Evolutionary conservation across 805 yeast genomes (phyloP).

Genomic region (Priceomyces fermenticarens): DNA sequence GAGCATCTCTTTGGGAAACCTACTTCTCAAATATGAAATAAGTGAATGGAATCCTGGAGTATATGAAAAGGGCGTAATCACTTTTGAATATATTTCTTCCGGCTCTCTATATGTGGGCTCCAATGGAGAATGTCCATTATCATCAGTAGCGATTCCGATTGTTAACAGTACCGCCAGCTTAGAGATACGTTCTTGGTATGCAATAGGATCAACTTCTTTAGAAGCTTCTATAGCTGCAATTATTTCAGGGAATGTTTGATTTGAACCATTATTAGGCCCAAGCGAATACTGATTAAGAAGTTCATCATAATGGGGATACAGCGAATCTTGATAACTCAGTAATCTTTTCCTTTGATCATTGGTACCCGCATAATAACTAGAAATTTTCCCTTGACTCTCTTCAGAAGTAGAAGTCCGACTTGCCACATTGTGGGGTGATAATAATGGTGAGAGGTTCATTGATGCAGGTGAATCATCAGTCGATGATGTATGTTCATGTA

Average conservation of each 20-base stretch:
- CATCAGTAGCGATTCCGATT: slow-evolving; percentile 43
- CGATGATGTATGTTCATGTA: slow-evolving; percentile 30
- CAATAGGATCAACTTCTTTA: slow-evolving; percentile 38
- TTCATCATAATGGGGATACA: slow-evolving; percentile 50
- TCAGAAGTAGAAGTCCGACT: slow-evolving; percentile 6
- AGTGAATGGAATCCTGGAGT: slow-evolving; percentile 88
- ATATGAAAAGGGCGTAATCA: slow-evolving; percentile 76
- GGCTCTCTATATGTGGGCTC: slow-evolving; percentile 50
- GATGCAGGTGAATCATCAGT: slow-evolving; percentile 40
- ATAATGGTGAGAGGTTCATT: slow-evolving; percentile 30
- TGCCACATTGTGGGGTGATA: slow-evolving; percentile 27
- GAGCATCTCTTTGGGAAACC: slow-evolving; percentile 69
- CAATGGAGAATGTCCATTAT: slow-evolving; percentile 19
- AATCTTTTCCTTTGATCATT: not conserved
- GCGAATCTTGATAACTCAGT: slow-evolving; percentile 14
- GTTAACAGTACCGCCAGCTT: slow-evolving; percentile 46
- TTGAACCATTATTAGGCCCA: slow-evolving; percentile 47
- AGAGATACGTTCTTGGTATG: slow-evolving; percentile 35
- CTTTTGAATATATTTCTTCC: slow-evolving; percentile 74
- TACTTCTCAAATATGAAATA: slow-evolving; percentile 63
- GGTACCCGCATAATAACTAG: slow-evolving; percentile 8
- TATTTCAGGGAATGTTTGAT: slow-evolving; percentile 59
- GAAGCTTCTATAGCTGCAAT: slow-evolving; percentile 42
- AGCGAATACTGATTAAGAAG: slow-evolving; percentile 66
- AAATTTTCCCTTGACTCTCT: not conserved